Conservation (phyloP, 805 yeast genomes). For the Lipomyces chichibuensis region DNA sequence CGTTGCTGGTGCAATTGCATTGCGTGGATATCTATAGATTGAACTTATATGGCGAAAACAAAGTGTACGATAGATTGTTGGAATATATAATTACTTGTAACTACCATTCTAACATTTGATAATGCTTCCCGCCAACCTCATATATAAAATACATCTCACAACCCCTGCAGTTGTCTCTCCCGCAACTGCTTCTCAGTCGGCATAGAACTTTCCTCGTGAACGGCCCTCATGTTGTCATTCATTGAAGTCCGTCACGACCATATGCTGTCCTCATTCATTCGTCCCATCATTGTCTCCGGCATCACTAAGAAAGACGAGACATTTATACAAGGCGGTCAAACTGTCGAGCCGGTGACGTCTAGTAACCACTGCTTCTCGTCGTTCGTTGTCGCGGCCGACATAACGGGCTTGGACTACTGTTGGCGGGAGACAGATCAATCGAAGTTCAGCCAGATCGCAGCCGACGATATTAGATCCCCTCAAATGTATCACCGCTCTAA, state of each 20-base stretch:
- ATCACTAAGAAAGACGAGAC: not conserved
- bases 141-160: not conserved
- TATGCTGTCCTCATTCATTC: not conserved
- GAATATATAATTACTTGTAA: not conserved
- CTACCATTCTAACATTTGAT: not conserved
- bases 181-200: not conserved
- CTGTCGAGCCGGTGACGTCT: not conserved
- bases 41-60: not conserved
- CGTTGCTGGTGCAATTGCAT: conserved; percentile 28
- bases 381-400: not conserved
- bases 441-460: not conserved
- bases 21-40: conserved; percentile 25
- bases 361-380: not conserved
- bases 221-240: not conserved
- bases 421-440: no score
- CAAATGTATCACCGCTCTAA: not conserved
- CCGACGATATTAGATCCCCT: not conserved
- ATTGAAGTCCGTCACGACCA: not conserved
- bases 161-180: not conserved
- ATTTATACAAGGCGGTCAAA: not conserved
- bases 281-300: not conserved
- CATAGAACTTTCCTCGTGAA: not conserved
- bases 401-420: no score
- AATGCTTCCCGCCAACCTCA: not conserved
- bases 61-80: not conserved